phyloP scores from a whole-genome alignment of 768 basidiomycete genomes.

The Leccinum sublutescens region DNA sequence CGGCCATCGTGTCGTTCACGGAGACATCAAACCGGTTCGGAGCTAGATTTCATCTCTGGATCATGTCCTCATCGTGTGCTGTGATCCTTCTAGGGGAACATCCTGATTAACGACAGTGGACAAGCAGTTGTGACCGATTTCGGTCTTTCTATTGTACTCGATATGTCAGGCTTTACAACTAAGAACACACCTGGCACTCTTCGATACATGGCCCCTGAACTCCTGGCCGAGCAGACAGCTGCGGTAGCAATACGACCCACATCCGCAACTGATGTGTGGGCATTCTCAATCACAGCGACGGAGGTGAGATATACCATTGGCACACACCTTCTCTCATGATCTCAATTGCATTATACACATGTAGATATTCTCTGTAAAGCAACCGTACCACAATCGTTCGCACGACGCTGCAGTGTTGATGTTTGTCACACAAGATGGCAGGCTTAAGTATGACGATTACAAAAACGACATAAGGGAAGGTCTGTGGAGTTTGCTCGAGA shows the following conservation, averaged over 20 bases:
- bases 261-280: slow-evolving; percentile 35
- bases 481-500: slow-evolving; percentile 19
- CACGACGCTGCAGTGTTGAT: slow-evolving; percentile 20
- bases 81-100: slow-evolving; percentile 32
- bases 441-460: slow-evolving; percentile 20
- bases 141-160: slow-evolving; percentile 39
- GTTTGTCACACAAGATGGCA: slow-evolving; percentile 13
- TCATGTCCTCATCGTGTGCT: background rate
- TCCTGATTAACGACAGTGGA: slow-evolving; percentile 33
- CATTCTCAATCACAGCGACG: slow-evolving; percentile 36
- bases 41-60: slow-evolving; percentile 4
- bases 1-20: slow-evolving; percentile 29
- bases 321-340: background rate
- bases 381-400: slow-evolving; percentile 19
- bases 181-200: slow-evolving; percentile 34
- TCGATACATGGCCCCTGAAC: slow-evolving; percentile 41
- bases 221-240: slow-evolving; percentile 22
- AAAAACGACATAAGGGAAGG: slow-evolving; percentile 16
- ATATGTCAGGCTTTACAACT: slow-evolving; percentile 37
- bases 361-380: slow-evolving; percentile 25
- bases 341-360: background rate
- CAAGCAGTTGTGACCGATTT: slow-evolving; percentile 39
- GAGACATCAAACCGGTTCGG: slow-evolving; percentile 39
- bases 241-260: slow-evolving; percentile 23
- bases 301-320: slow-evolving; percentile 24